Percentiles rank a stretch among this genome's conserved stretches.
phyloP scores from a whole-genome alignment of 177 flowering plant genomes.

The Telopea speciosissima region DNA sequence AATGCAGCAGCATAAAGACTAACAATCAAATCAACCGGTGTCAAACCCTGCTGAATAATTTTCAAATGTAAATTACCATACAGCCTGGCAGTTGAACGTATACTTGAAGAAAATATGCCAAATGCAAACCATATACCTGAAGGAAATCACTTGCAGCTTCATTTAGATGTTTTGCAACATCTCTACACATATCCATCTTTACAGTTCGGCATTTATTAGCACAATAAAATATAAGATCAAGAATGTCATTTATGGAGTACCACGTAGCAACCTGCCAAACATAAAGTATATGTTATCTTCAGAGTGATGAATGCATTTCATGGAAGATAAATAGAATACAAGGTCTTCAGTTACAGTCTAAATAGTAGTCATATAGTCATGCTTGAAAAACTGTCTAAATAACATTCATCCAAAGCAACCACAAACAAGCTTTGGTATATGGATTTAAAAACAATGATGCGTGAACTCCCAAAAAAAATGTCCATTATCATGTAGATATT shows the following conservation, averaged over 20 bases:
- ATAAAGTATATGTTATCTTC: slow-evolving; percentile 5
- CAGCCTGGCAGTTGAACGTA: background rate
- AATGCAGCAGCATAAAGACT: slow-evolving; percentile 60
- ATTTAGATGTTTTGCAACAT: slow-evolving; percentile 33
- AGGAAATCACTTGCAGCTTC: slow-evolving; percentile 24
- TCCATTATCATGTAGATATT: too few species aligned
- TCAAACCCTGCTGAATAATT: slow-evolving; percentile 28
- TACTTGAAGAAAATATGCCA: background rate
- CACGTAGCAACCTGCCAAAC: slow-evolving; percentile 39
- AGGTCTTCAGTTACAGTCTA: background rate
- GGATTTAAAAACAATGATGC: too few species aligned
- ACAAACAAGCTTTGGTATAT: too few species aligned
- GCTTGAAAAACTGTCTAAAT: background rate
- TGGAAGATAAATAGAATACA: background rate
- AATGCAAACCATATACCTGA: slow-evolving; percentile 36
- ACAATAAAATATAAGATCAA: slow-evolving; percentile 58
- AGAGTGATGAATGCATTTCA: background rate
- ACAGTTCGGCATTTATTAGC: slow-evolving; percentile 44
- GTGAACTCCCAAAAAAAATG: too few species aligned
- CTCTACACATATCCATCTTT: slow-evolving; percentile 15
- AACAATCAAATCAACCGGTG: slow-evolving; percentile 35
- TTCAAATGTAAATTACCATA: background rate
- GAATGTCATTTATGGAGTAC: slow-evolving; percentile 29
- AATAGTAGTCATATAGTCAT: background rate
- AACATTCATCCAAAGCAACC: background rate